Percentiles rank a stretch among this genome's conserved stretches.
phyloP scores from a whole-genome alignment of 2,329 filamentous ascomycete genomes.

The Botrytis deweyae region DNA sequence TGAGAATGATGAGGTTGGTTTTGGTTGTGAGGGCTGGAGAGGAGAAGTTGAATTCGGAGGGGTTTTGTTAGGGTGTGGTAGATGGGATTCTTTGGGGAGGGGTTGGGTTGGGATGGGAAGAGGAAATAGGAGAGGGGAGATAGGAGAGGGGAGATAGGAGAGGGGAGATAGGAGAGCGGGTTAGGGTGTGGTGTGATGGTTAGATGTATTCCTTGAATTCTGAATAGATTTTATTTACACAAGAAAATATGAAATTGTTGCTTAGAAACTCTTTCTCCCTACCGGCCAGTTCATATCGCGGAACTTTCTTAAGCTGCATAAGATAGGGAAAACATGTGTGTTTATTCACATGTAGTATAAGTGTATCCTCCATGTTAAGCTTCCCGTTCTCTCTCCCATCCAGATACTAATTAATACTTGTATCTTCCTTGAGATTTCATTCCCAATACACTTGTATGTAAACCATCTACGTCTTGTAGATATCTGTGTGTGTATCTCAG shows the following conservation, averaged over 20 bases:
- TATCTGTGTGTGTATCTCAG: neutral
- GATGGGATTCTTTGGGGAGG: no score
- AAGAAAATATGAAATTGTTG: neutral
- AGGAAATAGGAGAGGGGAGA: no score
- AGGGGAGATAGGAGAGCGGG: no score
- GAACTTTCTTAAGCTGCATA: neutral
- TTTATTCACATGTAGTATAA: neutral
- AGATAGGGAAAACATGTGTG: fast-evolving
- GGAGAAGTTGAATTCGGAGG: neutral
- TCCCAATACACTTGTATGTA: neutral
- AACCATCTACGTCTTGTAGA: neutral
- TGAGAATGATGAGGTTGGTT: neutral
- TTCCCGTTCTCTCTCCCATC: neutral
- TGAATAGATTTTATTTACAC: fast-evolving
- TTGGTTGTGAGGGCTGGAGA: neutral
- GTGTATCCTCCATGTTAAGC: neutral
- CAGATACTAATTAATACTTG: neutral
- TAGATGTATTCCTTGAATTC: neutral
- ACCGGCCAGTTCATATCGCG: neutral
- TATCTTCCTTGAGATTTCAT: neutral
- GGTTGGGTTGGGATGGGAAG: no score
- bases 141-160: no score
- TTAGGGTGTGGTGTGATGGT: neutral
- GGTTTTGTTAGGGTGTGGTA: neutral
- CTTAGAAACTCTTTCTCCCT: neutral